Base-by-base conservation (phyloP, 805 yeast genomes). In the Scheffersomyces amazonensis region DNA sequence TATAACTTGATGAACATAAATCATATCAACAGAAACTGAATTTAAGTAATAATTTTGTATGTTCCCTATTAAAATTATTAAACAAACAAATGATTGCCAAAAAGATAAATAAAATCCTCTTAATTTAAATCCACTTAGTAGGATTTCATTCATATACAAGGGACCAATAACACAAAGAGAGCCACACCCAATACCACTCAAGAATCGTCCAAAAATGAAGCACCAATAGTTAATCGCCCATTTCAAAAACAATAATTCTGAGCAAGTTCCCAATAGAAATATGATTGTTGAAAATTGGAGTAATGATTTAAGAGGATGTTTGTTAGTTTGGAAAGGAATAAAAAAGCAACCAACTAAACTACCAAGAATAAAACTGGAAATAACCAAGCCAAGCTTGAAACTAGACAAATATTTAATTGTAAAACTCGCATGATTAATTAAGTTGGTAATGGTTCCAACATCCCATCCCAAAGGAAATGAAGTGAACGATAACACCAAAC, bases 401-500 rank as follows among this genome's bases (percentile, higher is more conserved):
- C 43, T 34, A 4, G 46, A 34, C 20, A 44, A 22, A 9, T 13
- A 22, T 4, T 41, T 37, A 21, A 27, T 24, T 10, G 44, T 41
- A 35, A 53, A 54, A 16, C 35, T 19, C 7, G 24, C 16, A 37
- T 44, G 46, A 13, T 37, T 41, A 15, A 50, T 23, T 16, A 49
- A 31, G 22, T 46, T 39, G 2, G 54, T 53, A 5, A 48, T 45
- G 8, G 58, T 50, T 6, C 56, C 60, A 20, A 55, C 51, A 34
- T 54, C 61, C 61, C 59, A 56, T 1, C 62, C 61, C 4, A 54
- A 31, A 8, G 56, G 52, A 22, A 56, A 48, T 13, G 55, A 53
- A 15, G 50, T 34, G n/a, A 49, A 38, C 2, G 55, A 38, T 17
- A 41, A 17, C 5, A 39, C 36, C 21, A 39, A 27, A 22, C 48